A percentile compares a stretch with the other conserved stretches of the same genome.
phyloP scores from a whole-genome alignment of 495 filamentous ascomycete species.

The Xylaria palmicola region DNA sequence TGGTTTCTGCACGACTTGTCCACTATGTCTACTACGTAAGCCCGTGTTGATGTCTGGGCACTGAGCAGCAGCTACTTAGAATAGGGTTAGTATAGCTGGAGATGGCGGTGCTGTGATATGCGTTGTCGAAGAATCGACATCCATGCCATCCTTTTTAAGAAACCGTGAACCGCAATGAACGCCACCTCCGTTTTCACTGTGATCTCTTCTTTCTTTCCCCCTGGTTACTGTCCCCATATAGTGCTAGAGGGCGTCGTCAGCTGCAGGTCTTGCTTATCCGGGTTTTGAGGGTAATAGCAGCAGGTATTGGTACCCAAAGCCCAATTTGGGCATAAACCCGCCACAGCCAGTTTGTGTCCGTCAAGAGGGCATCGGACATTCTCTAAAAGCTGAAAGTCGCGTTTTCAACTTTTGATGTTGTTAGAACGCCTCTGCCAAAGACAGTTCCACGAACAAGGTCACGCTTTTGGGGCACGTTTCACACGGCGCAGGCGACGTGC shows the following conservation, averaged over 20 bases:
- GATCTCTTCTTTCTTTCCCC: neutral
- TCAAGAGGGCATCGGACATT: neutral
- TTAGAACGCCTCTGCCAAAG: slow-evolving; percentile 2
- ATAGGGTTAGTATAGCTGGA: no score
- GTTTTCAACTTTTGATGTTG: slow-evolving; percentile 1
- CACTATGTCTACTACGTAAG: no score
- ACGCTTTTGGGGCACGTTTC: neutral
- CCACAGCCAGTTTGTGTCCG: neutral
- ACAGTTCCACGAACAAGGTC: neutral
- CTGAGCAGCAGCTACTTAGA: no score
- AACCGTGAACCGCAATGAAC: neutral
- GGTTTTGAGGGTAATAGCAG: neutral
- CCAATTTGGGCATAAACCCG: slow-evolving; percentile 16
- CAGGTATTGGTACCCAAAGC: slow-evolving; percentile 17
- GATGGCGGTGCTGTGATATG: neutral
- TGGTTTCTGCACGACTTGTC: no score
- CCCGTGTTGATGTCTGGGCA: neutral
- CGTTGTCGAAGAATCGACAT: neutral
- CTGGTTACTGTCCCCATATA: neutral
- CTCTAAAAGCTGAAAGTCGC: neutral
- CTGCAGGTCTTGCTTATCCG: slow-evolving; percentile 11
- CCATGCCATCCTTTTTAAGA: no score
- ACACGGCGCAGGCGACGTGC: neutral
- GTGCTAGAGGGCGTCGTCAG: neutral
- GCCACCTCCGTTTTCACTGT: no score